These are phyloP conservation scores for Acarospora socialis DNA, from an alignment of 2,329 filamentous ascomycete genomes.

Conservation along the genomic window DNA sequence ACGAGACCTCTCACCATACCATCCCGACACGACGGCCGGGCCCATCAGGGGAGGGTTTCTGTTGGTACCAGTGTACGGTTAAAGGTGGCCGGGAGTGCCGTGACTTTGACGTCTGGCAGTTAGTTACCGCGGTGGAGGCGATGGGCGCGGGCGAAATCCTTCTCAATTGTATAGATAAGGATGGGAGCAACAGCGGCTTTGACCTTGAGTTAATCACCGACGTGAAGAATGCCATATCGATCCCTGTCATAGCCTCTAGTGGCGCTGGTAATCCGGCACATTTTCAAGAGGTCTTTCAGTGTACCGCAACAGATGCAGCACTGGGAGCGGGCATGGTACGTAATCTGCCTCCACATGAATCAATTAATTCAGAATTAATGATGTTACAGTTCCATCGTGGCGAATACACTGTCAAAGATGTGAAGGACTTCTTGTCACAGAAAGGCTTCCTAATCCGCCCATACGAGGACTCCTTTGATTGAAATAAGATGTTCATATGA, in stretches of 20 bases:
- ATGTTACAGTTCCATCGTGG: conserved; percentile 62
- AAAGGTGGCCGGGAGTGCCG: conserved; percentile 90
- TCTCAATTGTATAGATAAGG: conserved; percentile 94
- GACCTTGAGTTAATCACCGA: conserved; percentile 81
- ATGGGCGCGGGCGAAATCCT: conserved; percentile 93
- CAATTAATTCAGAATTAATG: conserved; percentile 1
- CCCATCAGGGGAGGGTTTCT: conserved; percentile 62
- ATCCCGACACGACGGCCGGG: conserved; percentile 57
- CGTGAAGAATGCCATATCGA: conserved; percentile 74
- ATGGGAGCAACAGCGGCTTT: conserved; percentile 88
- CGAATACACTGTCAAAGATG: conserved; percentile 87
- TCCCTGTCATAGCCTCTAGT: conserved; percentile 90
- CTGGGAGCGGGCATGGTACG: conserved; percentile 80
- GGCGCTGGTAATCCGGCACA: conserved; percentile 79
- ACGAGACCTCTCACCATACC: conserved; percentile 59
- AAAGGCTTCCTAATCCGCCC: conserved; percentile 65
- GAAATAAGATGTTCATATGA: too few species aligned
- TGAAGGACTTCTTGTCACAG: conserved; percentile 66
- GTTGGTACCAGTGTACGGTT: conserved; percentile 97
- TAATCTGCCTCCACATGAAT: conserved; percentile 11
- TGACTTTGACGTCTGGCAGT: conserved; percentile 81
- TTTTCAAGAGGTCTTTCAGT: conserved; percentile 78
- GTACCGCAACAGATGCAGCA: conserved; percentile 80
- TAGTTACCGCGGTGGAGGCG: conserved; percentile 78
- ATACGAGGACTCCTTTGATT: too few species aligned